A percentile compares a stretch with the other conserved stretches of the same genome.
These are phyloP conservation scores for Xylaria sp. DNA, from an alignment of 2,329 filamentous ascomycete species.

Conservation along the genomic window DNA sequence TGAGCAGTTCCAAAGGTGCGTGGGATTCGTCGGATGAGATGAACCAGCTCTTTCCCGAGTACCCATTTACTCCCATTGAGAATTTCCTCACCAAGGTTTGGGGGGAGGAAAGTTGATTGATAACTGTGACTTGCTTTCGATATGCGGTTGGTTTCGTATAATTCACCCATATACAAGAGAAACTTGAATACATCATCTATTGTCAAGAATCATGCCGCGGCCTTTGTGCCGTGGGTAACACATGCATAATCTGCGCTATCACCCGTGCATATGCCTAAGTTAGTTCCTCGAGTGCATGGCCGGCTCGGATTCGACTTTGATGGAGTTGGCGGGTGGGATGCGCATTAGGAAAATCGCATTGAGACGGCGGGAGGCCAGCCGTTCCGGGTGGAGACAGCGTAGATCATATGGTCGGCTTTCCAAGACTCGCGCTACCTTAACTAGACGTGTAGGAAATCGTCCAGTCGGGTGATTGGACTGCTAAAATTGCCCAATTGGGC, in stretches of 20 bases:
- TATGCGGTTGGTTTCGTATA: neutral
- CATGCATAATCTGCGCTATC: neutral
- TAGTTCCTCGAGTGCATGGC: neutral
- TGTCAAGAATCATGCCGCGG: neutral
- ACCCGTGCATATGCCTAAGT: neutral
- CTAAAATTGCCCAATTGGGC: slow-evolving; percentile 33
- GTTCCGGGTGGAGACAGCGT: neutral
- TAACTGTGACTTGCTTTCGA: neutral
- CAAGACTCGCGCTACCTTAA: neutral
- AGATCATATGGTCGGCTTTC: too few species aligned
- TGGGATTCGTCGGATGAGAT: slow-evolving; percentile 38
- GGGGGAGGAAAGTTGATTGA: slow-evolving; percentile 52
- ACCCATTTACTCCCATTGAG: slow-evolving; percentile 30
- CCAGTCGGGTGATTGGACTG: slow-evolving; percentile 27
- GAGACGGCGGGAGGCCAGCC: neutral
- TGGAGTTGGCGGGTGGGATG: neutral
- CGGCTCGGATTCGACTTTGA: neutral
- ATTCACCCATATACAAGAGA: neutral
- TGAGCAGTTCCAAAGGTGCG: slow-evolving; percentile 55
- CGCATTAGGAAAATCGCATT: neutral
- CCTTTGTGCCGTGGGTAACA: neutral
- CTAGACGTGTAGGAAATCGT: neutral
- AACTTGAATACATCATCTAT: neutral
- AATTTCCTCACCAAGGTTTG: slow-evolving; percentile 39
- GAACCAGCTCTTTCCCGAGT: slow-evolving; percentile 33